Conservation (phyloP, 305 asterid species). For the Fraxinus velutina region DNA sequence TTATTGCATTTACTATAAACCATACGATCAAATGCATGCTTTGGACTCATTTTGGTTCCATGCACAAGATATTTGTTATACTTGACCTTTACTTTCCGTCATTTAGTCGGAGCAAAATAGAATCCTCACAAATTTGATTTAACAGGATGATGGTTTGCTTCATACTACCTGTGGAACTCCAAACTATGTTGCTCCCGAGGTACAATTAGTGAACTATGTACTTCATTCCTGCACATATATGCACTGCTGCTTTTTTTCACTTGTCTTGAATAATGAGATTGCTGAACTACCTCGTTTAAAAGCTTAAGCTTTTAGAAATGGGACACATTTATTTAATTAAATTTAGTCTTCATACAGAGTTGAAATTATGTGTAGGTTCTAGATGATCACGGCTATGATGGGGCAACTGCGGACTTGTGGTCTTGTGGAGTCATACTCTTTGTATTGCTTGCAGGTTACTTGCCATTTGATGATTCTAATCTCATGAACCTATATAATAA, state of each 20-base stretch:
- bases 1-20: neutral
- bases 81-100: neutral
- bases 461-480: constrained; percentile 92
- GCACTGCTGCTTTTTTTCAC: neutral
- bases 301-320: neutral
- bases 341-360: neutral
- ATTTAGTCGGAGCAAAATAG: neutral
- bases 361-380: constrained; percentile 50
- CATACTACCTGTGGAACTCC: constrained; percentile 99
- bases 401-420: constrained; percentile 93
- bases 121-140: constrained; percentile 21
- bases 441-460: constrained; percentile 95
- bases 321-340: neutral
- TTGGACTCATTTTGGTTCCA: neutral
- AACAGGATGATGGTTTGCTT: constrained; percentile 87
- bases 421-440: constrained; percentile 94
- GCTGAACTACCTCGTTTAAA: neutral
- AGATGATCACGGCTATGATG: constrained; percentile 81
- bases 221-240: neutral
- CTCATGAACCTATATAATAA: constrained; percentile 78
- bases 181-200: constrained; percentile 98
- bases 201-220: constrained; percentile 23
- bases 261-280: constrained; percentile 10
- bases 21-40: neutral
- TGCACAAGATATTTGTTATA: neutral